These are phyloP conservation scores for Cardiosporidium cionae DNA, from an alignment of 169 alveolate species.

Conservation along the genomic window DNA sequence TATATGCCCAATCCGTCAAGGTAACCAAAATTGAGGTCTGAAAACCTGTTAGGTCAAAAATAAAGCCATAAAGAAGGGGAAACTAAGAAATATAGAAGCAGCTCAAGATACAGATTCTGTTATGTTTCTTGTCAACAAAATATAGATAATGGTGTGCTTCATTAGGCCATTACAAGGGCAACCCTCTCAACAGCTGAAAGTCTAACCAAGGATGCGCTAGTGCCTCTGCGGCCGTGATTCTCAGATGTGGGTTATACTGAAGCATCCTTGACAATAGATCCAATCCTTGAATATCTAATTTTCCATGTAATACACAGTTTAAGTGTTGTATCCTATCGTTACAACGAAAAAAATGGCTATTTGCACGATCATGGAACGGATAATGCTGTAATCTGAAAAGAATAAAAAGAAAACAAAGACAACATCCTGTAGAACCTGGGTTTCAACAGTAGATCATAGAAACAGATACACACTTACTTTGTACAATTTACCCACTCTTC, in stretches of 20 bases:
- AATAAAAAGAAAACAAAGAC: not conserved
- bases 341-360: conserved; percentile 28
- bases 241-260: conserved; percentile 81
- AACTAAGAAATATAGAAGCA: not conserved
- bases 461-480: conserved; percentile 23
- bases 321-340: conserved; percentile 19
- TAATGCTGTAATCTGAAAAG: conserved; percentile 18
- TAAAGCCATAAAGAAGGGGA: not conserved
- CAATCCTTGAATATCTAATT: conserved; percentile 22
- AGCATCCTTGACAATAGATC: conserved; percentile 79
- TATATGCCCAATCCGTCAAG: conserved; percentile 66
- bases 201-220: conserved; percentile 83
- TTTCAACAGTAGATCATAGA: not conserved
- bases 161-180: too few relatives aligned
- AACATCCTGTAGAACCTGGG: not conserved
- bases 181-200: too few relatives aligned
- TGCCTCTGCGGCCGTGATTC: conserved; percentile 91
- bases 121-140: too few relatives aligned
- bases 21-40: conserved; percentile 57
- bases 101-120: not conserved
- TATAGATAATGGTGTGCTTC: too few relatives aligned
- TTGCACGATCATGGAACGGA: conserved; percentile 21
- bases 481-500: conserved; percentile 68
- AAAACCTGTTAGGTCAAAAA: conserved; percentile 27
- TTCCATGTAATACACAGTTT: conserved; percentile 24